Evolutionary conservation across 1,284 basidiomycete genomes (phyloP).

Genomic region (Moesziomyces antarcticus): DNA sequence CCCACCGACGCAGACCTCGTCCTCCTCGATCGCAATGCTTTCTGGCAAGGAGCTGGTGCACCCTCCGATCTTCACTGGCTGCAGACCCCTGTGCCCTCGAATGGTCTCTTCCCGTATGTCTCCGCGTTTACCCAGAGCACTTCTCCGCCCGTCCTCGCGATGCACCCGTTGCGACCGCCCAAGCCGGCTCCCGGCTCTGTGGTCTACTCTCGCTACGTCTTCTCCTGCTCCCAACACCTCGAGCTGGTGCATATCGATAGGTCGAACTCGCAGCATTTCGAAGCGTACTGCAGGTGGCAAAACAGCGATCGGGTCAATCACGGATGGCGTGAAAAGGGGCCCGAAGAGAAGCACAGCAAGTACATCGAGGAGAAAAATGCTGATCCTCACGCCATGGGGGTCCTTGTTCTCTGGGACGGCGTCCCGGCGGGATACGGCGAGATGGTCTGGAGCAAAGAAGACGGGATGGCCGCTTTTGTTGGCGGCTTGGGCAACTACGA

Average conservation of each 20-base stretch:
- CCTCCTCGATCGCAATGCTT: conserved; percentile 70
- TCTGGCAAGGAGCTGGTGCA: conserved; percentile 74
- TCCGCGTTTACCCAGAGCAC: conserved; percentile 70
- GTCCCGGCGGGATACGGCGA: conserved; percentile 74
- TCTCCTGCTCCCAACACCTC: conserved; percentile 70
- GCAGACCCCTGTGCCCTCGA: conserved; percentile 12
- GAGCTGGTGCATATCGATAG: conserved; percentile 71
- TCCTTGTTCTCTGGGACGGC: conserved; percentile 73
- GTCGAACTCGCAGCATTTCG: conserved; percentile 70
- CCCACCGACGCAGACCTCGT: conserved; percentile 47
- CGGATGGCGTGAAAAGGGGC: conserved; percentile 73
- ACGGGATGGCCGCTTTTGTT: conserved; percentile 54
- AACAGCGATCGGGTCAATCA: conserved; percentile 72
- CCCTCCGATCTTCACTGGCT: conserved; percentile 70
- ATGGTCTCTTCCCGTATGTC: conserved; percentile 69
- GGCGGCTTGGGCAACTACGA: conserved; percentile 71
- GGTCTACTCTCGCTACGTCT: conserved; percentile 72
- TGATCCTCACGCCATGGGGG: conserved; percentile 71
- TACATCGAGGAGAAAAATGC: conserved; percentile 70
- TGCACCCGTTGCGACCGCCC: conserved; percentile 73
- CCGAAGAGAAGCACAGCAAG: conserved; percentile 71
- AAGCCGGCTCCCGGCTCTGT: conserved; percentile 71
- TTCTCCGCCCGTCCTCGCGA: conserved; percentile 71
- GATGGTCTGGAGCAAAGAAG: conserved; percentile 72
- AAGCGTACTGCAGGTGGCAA: conserved; percentile 73